A percentile compares a stretch with the other conserved stretches of the same genome.
These are phyloP conservation scores for Albophoma yamanashiensis DNA, from an alignment of 2,329 filamentous ascomycete genomes.

Conservation along the genomic window DNA sequence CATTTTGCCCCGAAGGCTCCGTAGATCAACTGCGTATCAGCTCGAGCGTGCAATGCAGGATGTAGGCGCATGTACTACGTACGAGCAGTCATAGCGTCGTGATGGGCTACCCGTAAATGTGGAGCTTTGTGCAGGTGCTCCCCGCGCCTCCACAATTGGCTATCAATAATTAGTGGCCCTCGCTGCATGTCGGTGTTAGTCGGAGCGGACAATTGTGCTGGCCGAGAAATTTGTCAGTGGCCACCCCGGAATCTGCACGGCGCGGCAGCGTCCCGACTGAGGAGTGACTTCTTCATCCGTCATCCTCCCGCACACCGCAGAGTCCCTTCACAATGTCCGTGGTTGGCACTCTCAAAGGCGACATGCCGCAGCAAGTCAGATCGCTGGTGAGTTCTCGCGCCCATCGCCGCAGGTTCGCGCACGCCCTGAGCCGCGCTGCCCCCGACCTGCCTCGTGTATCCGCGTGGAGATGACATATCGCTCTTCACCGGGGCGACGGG, in stretches of 20 bases:
- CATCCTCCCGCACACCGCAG: background rate
- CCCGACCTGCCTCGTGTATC: background rate
- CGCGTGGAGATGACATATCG: background rate
- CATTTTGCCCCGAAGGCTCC: background rate
- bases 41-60: background rate
- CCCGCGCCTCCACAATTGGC: background rate
- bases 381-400: slow-evolving; percentile 31
- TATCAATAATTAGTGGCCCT: background rate
- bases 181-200: background rate
- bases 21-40: background rate
- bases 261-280: background rate
- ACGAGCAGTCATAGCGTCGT: background rate
- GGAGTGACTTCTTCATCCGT: background rate
- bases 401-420: background rate
- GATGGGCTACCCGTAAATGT: background rate
- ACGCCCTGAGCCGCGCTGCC: background rate
- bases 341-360: slow-evolving; percentile 32
- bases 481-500: background rate
- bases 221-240: slow-evolving; percentile 2
- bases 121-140: background rate
- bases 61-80: background rate
- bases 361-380: slow-evolving; percentile 45
- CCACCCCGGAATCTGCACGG: background rate
- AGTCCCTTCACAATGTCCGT: slow-evolving; percentile 23
- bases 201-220: slow-evolving; percentile 3